Percentiles rank a stretch among this genome's conserved stretches.
phyloP scores from a whole-genome alignment of 2,329 filamentous ascomycete species.

The Diaporthe citrichinensis region DNA sequence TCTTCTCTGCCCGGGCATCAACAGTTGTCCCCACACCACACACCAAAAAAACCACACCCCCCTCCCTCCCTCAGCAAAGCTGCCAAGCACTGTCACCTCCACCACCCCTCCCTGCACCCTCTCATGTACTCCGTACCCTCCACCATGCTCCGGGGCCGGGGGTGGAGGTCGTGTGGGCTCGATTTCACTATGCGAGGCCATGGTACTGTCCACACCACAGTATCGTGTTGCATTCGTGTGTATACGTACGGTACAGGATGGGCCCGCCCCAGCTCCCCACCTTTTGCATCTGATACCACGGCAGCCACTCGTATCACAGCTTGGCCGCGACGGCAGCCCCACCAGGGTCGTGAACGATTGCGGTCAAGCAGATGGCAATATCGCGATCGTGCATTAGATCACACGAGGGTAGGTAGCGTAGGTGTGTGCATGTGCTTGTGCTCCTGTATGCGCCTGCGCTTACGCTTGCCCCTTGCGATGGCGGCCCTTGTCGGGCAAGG shows the following conservation, averaged over 20 bases:
- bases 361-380: conserved; percentile 23
- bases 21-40: conserved; percentile 17
- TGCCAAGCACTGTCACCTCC: conserved; percentile 32
- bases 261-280: conserved; percentile 5
- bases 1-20: conserved; percentile 34
- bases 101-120: conserved; percentile 3
- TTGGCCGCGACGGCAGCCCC: conserved; percentile 19
- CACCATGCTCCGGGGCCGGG: conserved; percentile 29
- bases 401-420: neutral
- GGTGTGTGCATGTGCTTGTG: conserved; percentile 15
- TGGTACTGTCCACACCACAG: conserved; percentile 13
- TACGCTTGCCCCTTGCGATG: conserved; percentile 19
- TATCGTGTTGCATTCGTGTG: neutral
- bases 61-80: neutral
- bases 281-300: conserved; percentile 28
- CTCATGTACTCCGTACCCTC: conserved; percentile 30
- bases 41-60: neutral
- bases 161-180: conserved; percentile 29
- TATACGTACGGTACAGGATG: neutral
- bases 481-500: conserved; percentile 11
- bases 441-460: conserved; percentile 11
- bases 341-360: conserved; percentile 23
- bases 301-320: conserved; percentile 31
- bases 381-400: conserved; percentile 31
- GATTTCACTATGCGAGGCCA: conserved; percentile 15